A percentile compares a stretch with the other conserved stretches of the same genome.
phyloP scores from a whole-genome alignment of 495 filamentous ascomycete genomes.

The Hyphodiscus hymeniophilus region DNA sequence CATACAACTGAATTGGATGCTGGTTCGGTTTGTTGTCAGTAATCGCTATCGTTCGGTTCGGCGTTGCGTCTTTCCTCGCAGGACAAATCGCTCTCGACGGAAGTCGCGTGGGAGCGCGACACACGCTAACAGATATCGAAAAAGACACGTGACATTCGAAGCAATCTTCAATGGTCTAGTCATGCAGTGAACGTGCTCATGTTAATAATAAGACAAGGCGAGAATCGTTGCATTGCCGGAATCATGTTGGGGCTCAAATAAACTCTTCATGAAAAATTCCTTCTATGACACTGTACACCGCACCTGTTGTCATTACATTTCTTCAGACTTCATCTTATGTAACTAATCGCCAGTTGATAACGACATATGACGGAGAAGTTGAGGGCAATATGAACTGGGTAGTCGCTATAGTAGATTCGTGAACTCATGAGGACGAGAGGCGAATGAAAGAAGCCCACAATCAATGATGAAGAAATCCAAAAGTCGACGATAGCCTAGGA shows the following conservation, averaged over 20 bases:
- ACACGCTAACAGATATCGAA: too few relatives aligned
- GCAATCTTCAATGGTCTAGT: too few relatives aligned
- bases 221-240: too few relatives aligned
- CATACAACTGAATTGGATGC: slow-evolving; percentile 20
- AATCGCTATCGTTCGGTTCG: too few relatives aligned
- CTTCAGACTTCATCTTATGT: slow-evolving; percentile 15
- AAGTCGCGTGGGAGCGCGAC: too few relatives aligned
- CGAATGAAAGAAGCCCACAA: slow-evolving; percentile 18
- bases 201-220: too few relatives aligned
- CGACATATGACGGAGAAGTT: slow-evolving; percentile 17
- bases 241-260: too few relatives aligned
- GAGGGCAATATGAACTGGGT: slow-evolving; percentile 19
- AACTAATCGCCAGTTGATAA: slow-evolving; percentile 16
- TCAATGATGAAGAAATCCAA: slow-evolving; percentile 13
- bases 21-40: slow-evolving; percentile 3
- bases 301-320: slow-evolving; percentile 17
- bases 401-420: slow-evolving; percentile 29
- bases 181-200: too few relatives aligned
- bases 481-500: slow-evolving; percentile 23
- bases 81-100: too few relatives aligned
- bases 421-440: slow-evolving; percentile 22
- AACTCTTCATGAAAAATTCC: too few relatives aligned
- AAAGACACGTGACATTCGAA: too few relatives aligned
- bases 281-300: not conserved
- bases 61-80: too few relatives aligned